A percentile compares a stretch with the other conserved stretches of the same genome.
phyloP scores from a whole-genome alignment of 441 rosid genomes.

The Populus tomentosa region DNA sequence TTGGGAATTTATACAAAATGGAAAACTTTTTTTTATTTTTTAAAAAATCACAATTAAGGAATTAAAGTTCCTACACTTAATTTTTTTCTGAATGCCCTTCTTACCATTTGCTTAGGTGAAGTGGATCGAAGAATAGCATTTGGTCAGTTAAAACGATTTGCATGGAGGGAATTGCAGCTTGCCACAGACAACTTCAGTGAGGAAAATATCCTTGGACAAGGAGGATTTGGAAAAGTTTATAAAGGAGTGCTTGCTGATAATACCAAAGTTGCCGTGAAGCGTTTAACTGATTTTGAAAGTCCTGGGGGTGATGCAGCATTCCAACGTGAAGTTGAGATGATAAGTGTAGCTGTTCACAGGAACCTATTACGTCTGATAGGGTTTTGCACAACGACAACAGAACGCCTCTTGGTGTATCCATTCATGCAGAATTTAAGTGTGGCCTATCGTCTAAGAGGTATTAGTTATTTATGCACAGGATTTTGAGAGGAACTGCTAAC shows the following conservation, averaged over 20 bases:
- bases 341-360: slow-evolving; percentile 90
- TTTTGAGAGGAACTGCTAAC: background rate
- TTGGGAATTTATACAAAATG: background rate
- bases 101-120: slow-evolving; percentile 53
- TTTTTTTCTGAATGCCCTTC: background rate
- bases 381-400: slow-evolving; percentile 86
- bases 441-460: slow-evolving; percentile 82
- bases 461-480: background rate
- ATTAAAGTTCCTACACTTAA: background rate
- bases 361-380: slow-evolving; percentile 82
- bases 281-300: slow-evolving; percentile 79
- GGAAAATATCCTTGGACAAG: slow-evolving; percentile 83
- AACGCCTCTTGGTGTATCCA: slow-evolving; percentile 86
- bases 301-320: slow-evolving; percentile 94
- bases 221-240: slow-evolving; percentile 44
- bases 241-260: slow-evolving; percentile 58
- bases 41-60: background rate
- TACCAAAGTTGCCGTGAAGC: slow-evolving; percentile 78
- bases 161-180: slow-evolving; percentile 89
- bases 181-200: slow-evolving; percentile 87
- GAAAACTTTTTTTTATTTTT: background rate
- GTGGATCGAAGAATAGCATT: slow-evolving; percentile 88
- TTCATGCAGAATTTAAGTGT: slow-evolving; percentile 92
- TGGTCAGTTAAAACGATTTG: slow-evolving; percentile 87
- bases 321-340: slow-evolving; percentile 92